Evolutionary conservation across 2,329 filamentous ascomycete genomes (phyloP), one percentile per base, ranked within the genome.

Genomic region (Ophiocordyceps sinensis): DNA sequence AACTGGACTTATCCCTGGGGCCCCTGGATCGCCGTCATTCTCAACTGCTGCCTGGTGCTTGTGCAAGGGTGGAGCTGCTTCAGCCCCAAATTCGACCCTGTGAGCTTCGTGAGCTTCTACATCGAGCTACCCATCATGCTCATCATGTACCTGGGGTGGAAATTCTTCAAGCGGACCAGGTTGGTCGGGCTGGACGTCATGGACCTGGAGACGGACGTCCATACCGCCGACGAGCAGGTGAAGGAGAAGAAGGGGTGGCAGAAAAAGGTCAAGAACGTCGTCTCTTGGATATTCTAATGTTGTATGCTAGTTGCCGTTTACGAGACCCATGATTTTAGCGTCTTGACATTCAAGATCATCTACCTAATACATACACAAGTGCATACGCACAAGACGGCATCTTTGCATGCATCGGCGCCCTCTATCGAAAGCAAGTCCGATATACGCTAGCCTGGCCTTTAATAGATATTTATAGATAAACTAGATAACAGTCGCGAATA

Each of bases 131-230:
- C 75, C 0, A 49, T 81, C 43, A 76, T 81, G 67, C 46, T 72
- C 14, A 49, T 79, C 9, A 65, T 89, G 29, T 88, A 73, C 52
- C 36, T 79, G 1, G 75, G 67, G 6, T 89, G 82, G 79, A 91
- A 89, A 58, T 23, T 84, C 1, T 43, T 77, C 45, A 79, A 85
- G 58, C 70, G 66, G 53, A 84, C 81, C 0, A 76, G 68, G 46
- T 66, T 71, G 43, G 60, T 70, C 28, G 65, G 60, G 35, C 61
- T 76, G 0, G 61, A 71, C 1, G 73, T 83, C 38, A 73, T 79
- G 23, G 81, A 86, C 54, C 57, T 85, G 15, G 60, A 68, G 31
- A 71, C 73, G 21, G 79, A 81, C 47, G 59, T 83, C 10, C 71
- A 75, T 2, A 53, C 70, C 13, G 70, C 75, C 57, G 52, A 58